phyloP scores from a whole-genome alignment of 495 filamentous ascomycete genomes.

The Neurospora pannonica region DNA sequence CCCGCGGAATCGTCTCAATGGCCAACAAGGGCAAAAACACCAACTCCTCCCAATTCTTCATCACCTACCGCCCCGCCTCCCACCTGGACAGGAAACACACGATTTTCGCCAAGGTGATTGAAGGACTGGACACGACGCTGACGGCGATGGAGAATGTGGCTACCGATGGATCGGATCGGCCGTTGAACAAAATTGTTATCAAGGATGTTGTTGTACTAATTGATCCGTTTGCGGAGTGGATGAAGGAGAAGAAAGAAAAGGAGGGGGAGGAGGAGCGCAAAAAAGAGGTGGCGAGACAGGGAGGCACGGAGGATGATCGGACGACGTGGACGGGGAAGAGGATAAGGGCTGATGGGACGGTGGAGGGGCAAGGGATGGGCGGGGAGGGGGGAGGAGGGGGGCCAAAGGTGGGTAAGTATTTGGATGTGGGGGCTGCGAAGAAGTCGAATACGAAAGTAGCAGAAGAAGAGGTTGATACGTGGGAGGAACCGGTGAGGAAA shows the following conservation, averaged over 20 bases:
- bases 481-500: conserved; percentile 65
- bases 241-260: conserved; percentile 49
- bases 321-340: conserved; percentile 90
- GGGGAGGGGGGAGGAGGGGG: conserved; percentile 3
- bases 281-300: conserved; percentile 39
- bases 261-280: conserved; percentile 42
- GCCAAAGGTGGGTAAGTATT: conserved; percentile 69
- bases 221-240: conserved; percentile 92
- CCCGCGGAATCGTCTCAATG: conserved; percentile 78
- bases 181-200: conserved; percentile 66
- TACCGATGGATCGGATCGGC: conserved; percentile 57
- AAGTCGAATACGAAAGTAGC: background rate
- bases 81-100: conserved; percentile 94
- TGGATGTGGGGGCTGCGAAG: conserved; percentile 45
- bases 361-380: conserved; percentile 29
- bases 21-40: conserved; percentile 98
- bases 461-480: conserved; percentile 41
- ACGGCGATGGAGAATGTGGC: conserved; percentile 62
- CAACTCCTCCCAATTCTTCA: conserved; percentile 92
- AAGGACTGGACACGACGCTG: conserved; percentile 55
- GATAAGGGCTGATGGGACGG: conserved; percentile 50
- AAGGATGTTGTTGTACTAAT: conserved; percentile 79
- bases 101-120: conserved; percentile 82
- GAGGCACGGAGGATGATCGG: conserved; percentile 66
- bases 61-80: conserved; percentile 70